Base-by-base conservation (phyloP, 2,329 filamentous ascomycete genomes). In the Hypomyces perniciosus region DNA sequence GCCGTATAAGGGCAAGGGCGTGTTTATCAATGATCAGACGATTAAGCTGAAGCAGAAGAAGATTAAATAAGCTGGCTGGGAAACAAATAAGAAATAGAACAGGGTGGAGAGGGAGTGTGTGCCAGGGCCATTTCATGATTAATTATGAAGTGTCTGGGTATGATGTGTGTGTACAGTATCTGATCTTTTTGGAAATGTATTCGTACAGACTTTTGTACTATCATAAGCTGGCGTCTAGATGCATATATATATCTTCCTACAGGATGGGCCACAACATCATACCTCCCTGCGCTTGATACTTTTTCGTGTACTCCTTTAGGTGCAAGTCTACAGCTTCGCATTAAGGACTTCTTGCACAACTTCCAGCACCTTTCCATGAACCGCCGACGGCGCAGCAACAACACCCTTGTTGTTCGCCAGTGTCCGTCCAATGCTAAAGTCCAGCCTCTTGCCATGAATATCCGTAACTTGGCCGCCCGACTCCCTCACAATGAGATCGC, bases 1-100 rank as follows among this genome's bases (percentile, higher is more conserved):
- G 74, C 93, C 93, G 58, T 99, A 99, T 73, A 99, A 99, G 82
- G 93, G 93, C 59, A 97, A 99, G 83, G 93, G 93, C 62, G 95
- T 99, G 61, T 99, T 97, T 68, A 85, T 99, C 62, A 95, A 97
- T 65, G 90, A 91, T 57, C 90, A 99, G 79, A 96, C 90, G 30
- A 96, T 99, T 74, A 95, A 87, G 79, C 71, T 99, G 71, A 99
- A 99, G 85, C 86, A 89, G 64, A 99, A 96, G 86, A 93, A 92
- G 81, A 90, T 92, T 70, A 92, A 91, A 78, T 93, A 84, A 75
- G 65, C 42, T 59, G 31, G 26, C 8, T 8, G 13, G 7, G 46
- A 2, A 28, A 20, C 28, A 40, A 10, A n/a, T 27, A 44, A 29
- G 12, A 20, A 42, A 13, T 7, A 31, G 4, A 27, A 27, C 7